Evolutionary conservation across 139 green algal species (phyloP).

Genomic region (Coelastrella sp.): DNA sequence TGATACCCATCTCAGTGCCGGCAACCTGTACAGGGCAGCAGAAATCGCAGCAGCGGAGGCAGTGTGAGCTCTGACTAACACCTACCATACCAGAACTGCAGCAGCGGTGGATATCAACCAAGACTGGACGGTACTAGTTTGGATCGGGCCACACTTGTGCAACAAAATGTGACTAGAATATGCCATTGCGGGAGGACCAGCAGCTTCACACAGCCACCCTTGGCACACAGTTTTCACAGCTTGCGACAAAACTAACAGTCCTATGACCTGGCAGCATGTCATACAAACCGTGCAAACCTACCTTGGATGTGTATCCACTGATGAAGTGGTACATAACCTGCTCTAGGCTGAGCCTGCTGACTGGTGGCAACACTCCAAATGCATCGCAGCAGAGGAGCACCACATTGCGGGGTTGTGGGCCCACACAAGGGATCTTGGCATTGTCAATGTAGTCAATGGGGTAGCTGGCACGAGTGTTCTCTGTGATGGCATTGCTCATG

Average conservation of each 20-base stretch:
- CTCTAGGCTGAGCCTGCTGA: constrained; percentile 84
- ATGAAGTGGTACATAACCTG: constrained; percentile 99
- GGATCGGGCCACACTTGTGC: too few species aligned
- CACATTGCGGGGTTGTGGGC: constrained; percentile 87
- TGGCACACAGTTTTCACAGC: too few species aligned
- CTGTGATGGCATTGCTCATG: constrained; percentile 74
- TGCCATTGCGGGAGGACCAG: too few species aligned
- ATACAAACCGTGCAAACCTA: constrained; percentile 22
- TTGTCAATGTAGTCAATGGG: constrained; percentile 97
- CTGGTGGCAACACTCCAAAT: constrained; percentile 96
- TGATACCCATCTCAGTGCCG: constrained; percentile 95
- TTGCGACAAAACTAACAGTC: too few species aligned
- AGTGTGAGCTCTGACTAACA: too few species aligned
- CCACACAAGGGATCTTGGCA: constrained; percentile 91
- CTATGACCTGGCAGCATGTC: too few species aligned
- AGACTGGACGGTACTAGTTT: too few species aligned
- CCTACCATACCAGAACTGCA: too few species aligned
- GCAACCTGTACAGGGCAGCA: constrained; percentile 71
- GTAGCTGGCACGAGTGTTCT: constrained; percentile 97
- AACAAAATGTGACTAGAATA: too few species aligned
- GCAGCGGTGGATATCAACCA: too few species aligned
- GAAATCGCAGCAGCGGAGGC: not conserved
- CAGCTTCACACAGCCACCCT: too few species aligned
- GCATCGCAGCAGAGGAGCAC: constrained; percentile 71
- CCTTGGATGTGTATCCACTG: constrained; percentile 97